These are phyloP conservation scores for Alternaria metachromatica DNA, from an alignment of 2,329 filamentous ascomycete species.

Conservation along the genomic window DNA sequence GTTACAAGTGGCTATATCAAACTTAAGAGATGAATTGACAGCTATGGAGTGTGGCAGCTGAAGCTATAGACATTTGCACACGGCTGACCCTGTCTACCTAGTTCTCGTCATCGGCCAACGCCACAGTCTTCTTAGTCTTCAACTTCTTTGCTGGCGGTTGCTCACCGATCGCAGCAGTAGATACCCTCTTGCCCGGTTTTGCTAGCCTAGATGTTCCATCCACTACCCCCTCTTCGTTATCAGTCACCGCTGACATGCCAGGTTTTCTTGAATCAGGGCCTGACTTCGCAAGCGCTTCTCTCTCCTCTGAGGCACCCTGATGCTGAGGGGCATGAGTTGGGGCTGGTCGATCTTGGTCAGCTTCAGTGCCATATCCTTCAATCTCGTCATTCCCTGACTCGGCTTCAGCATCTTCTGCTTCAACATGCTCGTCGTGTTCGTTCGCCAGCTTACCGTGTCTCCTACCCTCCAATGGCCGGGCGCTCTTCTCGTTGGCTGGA, in stretches of 20 bases:
- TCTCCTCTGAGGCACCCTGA: neutral
- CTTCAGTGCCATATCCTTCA: neutral
- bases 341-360: neutral
- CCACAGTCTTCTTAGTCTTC: neutral
- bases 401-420: neutral
- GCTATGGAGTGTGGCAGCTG: neutral
- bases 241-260: neutral
- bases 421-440: neutral
- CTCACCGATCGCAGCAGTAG: neutral
- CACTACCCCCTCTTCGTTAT: neutral
- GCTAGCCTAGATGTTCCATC: neutral
- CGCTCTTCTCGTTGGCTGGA: neutral
- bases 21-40: neutral
- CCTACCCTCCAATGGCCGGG: neutral
- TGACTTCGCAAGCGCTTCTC: neutral
- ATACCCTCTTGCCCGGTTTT: neutral
- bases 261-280: neutral
- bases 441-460: neutral
- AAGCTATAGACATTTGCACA: neutral
- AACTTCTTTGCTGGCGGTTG: neutral
- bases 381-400: neutral
- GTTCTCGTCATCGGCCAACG: neutral
- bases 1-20: neutral
- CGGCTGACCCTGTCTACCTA: neutral
- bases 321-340: neutral